Percentiles rank a stretch among this genome's conserved stretches.
Evolutionary conservation across 352 stramenopile species (phyloP).

Genomic region (Aphanomyces invadans): DNA sequence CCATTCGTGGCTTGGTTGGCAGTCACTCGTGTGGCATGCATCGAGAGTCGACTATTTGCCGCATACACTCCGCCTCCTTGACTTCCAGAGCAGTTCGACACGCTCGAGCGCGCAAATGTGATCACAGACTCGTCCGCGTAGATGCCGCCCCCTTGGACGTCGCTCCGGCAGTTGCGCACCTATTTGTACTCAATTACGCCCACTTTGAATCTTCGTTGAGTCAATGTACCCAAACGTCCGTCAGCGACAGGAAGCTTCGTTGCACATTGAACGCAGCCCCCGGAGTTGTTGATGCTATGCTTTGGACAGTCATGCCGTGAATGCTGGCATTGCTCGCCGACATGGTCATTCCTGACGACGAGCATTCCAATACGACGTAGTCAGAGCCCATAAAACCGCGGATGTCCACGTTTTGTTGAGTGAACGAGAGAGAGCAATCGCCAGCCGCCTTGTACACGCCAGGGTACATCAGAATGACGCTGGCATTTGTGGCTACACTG

Average conservation of each 20-base stretch:
- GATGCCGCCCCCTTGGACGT: not conserved
- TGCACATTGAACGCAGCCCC: not conserved
- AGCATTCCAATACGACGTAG: constrained; percentile 46
- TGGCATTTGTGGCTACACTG: constrained; percentile 29
- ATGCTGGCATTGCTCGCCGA: constrained; percentile 27
- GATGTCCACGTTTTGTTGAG: constrained; percentile 30
- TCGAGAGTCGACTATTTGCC: not conserved
- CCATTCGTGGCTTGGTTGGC: not conserved
- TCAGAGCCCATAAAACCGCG: constrained; percentile 38
- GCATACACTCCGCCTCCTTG: constrained; percentile 1
- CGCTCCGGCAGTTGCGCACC: not conserved
- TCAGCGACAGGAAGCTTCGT: not conserved
- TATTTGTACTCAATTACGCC: not conserved
- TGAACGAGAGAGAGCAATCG: constrained; percentile 35
- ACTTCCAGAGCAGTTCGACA: not conserved
- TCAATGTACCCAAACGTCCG: not conserved
- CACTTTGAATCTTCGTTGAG: not conserved
- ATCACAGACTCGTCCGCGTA: not conserved
- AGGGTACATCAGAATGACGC: constrained; percentile 50
- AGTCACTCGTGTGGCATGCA: not conserved
- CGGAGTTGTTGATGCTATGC: not conserved
- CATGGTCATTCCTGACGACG: constrained; percentile 23
- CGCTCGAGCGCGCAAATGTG: not conserved
- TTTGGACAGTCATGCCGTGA: constrained; percentile 37
- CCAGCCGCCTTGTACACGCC: constrained; percentile 34